Conservation (phyloP, 2,329 filamentous ascomycete species). For the Keithomyces neogunnii region DNA sequence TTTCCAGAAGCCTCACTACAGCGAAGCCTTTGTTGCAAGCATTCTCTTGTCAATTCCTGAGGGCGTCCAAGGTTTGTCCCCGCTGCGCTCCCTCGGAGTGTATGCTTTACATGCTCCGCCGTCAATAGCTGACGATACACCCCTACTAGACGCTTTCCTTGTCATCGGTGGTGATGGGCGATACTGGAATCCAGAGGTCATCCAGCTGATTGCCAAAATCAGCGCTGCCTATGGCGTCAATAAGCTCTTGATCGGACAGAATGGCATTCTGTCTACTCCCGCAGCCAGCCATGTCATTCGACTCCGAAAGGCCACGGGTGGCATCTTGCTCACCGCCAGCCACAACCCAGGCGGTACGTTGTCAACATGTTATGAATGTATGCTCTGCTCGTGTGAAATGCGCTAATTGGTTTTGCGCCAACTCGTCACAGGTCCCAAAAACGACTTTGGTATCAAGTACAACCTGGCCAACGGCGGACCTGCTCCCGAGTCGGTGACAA, state of each 20-base stretch:
- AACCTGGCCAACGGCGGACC: constrained; percentile 95
- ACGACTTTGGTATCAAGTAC: constrained; percentile 99
- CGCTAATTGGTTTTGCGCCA: background rate
- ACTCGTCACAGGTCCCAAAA: constrained; percentile 59
- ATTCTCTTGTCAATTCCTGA: constrained; percentile 96
- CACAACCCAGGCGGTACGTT: constrained; percentile 91
- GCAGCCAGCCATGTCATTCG: constrained; percentile 94
- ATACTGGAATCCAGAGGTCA: constrained; percentile 94
- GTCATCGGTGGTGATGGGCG: constrained; percentile 97
- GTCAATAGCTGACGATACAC: background rate
- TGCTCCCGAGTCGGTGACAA: constrained; percentile 90
- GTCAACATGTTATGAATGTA: constrained; percentile 39
- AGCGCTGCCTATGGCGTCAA: constrained; percentile 95
- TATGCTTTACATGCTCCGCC: no score
- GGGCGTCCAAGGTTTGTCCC: constrained; percentile 64
- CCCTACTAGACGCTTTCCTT: constrained; percentile 60
- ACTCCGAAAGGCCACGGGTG: constrained; percentile 88
- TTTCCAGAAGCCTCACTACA: constrained; percentile 93
- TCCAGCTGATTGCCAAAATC: constrained; percentile 96
- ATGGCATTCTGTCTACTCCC: constrained; percentile 93
- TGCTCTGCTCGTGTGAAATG: no score
- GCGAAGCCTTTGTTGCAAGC: constrained; percentile 88
- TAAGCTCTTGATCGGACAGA: constrained; percentile 93
- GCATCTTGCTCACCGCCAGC: constrained; percentile 92
- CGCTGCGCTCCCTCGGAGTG: background rate